Evolutionary conservation across 2,329 filamentous ascomycete genomes (phyloP), one percentile per base, ranked within the genome.

Genomic region (Trichoderma lentiforme): DNA sequence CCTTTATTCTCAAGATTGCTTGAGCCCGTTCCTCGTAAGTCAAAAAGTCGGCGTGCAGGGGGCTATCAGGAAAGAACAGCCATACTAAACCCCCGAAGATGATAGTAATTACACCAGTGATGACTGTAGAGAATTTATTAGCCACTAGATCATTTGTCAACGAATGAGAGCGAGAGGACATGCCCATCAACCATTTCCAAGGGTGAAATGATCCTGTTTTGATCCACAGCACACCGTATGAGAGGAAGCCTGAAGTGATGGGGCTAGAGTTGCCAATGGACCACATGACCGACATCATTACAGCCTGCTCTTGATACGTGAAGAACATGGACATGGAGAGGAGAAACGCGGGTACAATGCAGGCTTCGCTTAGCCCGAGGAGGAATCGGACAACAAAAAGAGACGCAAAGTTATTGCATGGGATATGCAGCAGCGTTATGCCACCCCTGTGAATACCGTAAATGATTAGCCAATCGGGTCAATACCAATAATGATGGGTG

Each of bases 101-200:
- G 2, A 76, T 70, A 0, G 75, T 76, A 1, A 73, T n/a, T 2
- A 64, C 30, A 12, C 75, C 75, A 3, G 74, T 75, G 9, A 76
- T 73, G 3, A 75, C 75, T 76, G 36, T 15, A 11, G 30, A 43
- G n/a, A 12, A 15, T 36, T 65, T 5, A 2, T 34, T 43, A 70
- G 30, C 24, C 3, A 12, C 15, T 34, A 1, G 14, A 11, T 3
- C 5, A 5, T n/a, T 14, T 9, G 1, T 18, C 26, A 14, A 12
- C 9, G 1, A 68, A 8, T n/a, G 21, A 14, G 30, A 24, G 9
- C 14, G 8, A 24, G 71, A 24, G 3, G 2, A 32, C 43, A 21
- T 69, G 80, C 80, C 77, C 80, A 82, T 82, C 36, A 82, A 79
- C 80, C 79, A 81, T 72, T 79, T 82, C 81, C 81, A 82, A 4